Evolutionary conservation across 192 early-diverging fungal species (phyloP).

Genomic region (Backusella macrospora): DNA sequence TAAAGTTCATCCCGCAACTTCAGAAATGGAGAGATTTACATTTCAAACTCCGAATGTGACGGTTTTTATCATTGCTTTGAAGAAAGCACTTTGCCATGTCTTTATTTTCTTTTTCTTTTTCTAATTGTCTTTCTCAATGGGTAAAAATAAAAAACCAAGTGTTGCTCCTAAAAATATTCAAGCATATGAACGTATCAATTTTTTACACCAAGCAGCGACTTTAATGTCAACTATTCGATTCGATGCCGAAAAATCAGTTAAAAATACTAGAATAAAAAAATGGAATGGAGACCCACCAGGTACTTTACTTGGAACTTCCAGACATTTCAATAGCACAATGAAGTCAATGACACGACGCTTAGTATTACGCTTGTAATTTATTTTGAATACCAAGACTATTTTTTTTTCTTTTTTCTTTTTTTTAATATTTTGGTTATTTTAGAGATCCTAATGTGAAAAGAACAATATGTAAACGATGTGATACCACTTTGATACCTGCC

Average conservation of each 20-base stretch:
- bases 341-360: conserved; percentile 52
- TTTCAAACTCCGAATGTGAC: not conserved
- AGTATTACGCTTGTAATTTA: conserved; percentile 57
- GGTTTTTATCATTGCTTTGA: too few relatives aligned
- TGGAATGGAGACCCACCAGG: conserved; percentile 1
- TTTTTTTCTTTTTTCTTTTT: not conserved
- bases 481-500: conserved; percentile 55
- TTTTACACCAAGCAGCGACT: conserved; percentile 64
- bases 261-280: not conserved
- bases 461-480: conserved; percentile 57
- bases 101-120: not conserved
- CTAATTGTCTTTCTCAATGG: conserved; percentile 1
- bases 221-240: conserved; percentile 52
- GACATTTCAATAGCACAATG: conserved; percentile 54
- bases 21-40: not conserved
- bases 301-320: conserved; percentile 7
- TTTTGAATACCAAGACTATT: not conserved
- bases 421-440: not conserved
- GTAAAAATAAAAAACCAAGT: conserved; percentile 12
- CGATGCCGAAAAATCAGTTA: not conserved
- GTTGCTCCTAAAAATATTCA: conserved; percentile 47
- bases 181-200: conserved; percentile 67
- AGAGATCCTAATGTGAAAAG: conserved; percentile 63
- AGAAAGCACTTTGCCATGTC: not conserved
- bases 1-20: not conserved